Base-by-base conservation (phyloP, 768 basidiomycete species). In the Scleroderma citrinum region DNA sequence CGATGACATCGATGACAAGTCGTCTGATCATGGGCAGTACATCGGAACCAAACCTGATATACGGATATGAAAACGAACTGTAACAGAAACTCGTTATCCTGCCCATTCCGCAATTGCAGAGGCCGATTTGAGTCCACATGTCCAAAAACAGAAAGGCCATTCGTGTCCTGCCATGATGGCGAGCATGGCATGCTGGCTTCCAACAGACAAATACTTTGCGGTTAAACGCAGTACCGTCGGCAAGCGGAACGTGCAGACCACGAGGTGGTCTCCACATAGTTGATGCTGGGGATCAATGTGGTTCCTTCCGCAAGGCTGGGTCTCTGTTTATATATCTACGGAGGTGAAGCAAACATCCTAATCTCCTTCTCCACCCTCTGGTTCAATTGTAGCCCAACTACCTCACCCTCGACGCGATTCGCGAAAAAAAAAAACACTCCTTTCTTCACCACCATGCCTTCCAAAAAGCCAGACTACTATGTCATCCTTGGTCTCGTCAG, bases 401-500 rank as follows among this genome's bases (percentile, higher is more conserved):
- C 44, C 14, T 23, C 43, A 44, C 16, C 8, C 42, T 30, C 40
- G 42, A 49, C 48, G 46, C 36, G 54, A 56, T 39, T 44, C 43
- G 43, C 44, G 40, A 16, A 10, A 6, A 42, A n/a, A n/a, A 49
- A 44, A 48, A 20, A 44, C 54, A 50, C 44, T 51, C 52, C 21
- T 45, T 45, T 38, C 7, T 47, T 30, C 24, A 46, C 47, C 51
- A 65, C 47, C 47, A 68, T 66, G 66, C 50, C 67, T 49, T 44
- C 54, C 23, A 53, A 49, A 35, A 63, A 63, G 48, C 53, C 52
- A 32, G 59, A 62, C 47, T 43, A 65, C 47, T 70, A 74, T 53
- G 68, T 71, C 47, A 66, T 76, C 49, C 68, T 82, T 42, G 78
- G 74, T 49, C 62, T 82, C 55, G 19, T 55, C 47, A 62, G 59